A percentile compares a stretch with the other conserved stretches of the same genome.
These are phyloP conservation scores for Spergularia azorica DNA, from an alignment of 179 eudicot species.

Conservation along the genomic window DNA sequence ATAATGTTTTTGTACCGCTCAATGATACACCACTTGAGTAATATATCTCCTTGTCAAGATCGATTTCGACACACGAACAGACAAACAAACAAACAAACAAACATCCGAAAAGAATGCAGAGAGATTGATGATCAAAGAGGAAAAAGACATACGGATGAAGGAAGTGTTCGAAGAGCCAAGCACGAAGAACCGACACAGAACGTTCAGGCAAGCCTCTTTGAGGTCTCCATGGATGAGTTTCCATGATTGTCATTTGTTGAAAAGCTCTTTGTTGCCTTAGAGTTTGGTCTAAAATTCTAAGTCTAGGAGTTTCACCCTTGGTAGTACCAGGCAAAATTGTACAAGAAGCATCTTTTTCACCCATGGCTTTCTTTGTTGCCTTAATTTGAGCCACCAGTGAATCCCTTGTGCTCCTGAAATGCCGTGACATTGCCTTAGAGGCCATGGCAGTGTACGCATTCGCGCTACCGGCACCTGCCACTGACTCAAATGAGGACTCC, in stretches of 20 bases:
- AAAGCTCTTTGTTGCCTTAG: conserved; percentile 72
- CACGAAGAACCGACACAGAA: conserved; percentile 89
- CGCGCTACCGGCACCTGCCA: conserved; percentile 70
- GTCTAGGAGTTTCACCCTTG: conserved; percentile 82
- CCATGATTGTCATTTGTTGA: conserved; percentile 78
- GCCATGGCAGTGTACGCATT: conserved; percentile 68
- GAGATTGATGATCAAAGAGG: neutral
- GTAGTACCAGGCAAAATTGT: conserved; percentile 55
- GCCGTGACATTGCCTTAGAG: conserved; percentile 90
- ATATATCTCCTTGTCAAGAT: neutral
- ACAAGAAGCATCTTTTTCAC: conserved; percentile 58
- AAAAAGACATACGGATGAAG: conserved; percentile 73
- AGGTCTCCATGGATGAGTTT: conserved; percentile 90
- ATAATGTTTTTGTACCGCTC: conserved; percentile 2
- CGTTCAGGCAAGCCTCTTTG: conserved; percentile 91
- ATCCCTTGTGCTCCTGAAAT: conserved; percentile 74
- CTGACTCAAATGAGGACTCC: conserved; percentile 66
- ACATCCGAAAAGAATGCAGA: neutral
- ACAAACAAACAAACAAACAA: conserved; percentile 2
- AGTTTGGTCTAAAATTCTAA: conserved; percentile 75
- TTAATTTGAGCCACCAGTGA: conserved; percentile 68
- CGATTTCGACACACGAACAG: neutral
- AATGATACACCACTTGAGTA: neutral
- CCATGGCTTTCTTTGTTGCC: conserved; percentile 72
- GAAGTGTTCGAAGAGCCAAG: conserved; percentile 97